These are phyloP conservation scores for Ephemerocybe angulata DNA, from an alignment of 768 basidiomycete genomes.

Conservation along the genomic window DNA sequence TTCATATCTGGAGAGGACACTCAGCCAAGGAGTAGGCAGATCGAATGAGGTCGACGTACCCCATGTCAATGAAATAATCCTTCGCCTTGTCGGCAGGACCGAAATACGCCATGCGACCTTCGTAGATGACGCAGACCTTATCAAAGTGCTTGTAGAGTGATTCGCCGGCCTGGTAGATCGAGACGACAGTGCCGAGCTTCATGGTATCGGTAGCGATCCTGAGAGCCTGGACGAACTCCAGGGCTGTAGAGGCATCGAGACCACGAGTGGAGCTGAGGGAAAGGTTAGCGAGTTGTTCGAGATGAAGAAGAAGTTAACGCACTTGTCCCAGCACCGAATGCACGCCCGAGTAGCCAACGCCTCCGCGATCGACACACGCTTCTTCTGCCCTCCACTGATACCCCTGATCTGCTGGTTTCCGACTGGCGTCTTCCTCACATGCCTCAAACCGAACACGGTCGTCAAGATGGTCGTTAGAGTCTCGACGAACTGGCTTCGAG, in stretches of 20 bases:
- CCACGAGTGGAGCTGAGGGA: constrained; percentile 59
- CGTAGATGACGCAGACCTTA: constrained; percentile 77
- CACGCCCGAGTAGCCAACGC: constrained; percentile 52
- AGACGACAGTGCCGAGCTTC: constrained; percentile 60
- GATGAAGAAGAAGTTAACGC: not conserved
- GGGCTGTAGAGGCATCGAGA: constrained; percentile 65
- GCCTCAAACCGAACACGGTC: constrained; percentile 72
- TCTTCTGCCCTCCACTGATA: constrained; percentile 73
- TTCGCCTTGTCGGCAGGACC: constrained; percentile 63
- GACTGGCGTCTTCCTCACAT: constrained; percentile 68
- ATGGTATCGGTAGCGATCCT: constrained; percentile 59
- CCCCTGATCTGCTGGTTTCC: constrained; percentile 75
- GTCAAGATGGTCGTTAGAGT: constrained; percentile 50
- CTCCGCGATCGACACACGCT: constrained; percentile 78
- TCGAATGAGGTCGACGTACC: constrained; percentile 12
- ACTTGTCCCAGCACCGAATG: constrained; percentile 69
- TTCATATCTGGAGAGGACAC: constrained; percentile 35
- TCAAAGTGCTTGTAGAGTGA: constrained; percentile 63
- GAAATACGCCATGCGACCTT: constrained; percentile 71
- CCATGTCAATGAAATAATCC: constrained; percentile 51
- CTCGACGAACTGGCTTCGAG: constrained; percentile 41
- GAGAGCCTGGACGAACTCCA: constrained; percentile 68
- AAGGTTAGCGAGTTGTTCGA: not conserved
- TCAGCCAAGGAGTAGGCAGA: not conserved
- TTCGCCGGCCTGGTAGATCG: constrained; percentile 83